phyloP scores from a whole-genome alignment of 2,329 filamentous ascomycete genomes.

The Botrytis fabae region DNA sequence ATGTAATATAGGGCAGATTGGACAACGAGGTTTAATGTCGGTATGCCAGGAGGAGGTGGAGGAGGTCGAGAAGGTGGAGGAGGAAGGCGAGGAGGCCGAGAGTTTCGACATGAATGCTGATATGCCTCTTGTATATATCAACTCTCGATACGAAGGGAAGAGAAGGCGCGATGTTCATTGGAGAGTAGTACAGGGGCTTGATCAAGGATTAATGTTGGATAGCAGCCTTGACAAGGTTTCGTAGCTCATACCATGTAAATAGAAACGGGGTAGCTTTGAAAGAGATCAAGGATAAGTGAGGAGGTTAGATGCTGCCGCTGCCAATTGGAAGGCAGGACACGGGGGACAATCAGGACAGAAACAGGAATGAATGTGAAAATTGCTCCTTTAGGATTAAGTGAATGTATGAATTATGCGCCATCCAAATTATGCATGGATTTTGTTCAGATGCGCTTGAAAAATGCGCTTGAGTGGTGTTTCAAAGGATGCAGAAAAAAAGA shows the following conservation, averaged over 20 bases:
- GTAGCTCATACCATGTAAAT: constrained; percentile 9
- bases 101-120: constrained; percentile 7
- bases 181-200: not conserved
- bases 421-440: constrained; percentile 14
- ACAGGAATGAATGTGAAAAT: constrained; percentile 2
- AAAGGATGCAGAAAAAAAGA: constrained; percentile 21
- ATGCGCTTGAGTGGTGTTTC: constrained; percentile 11
- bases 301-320: not conserved
- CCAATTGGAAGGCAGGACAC: constrained; percentile 11
- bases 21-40: not conserved
- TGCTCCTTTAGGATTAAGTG: constrained; percentile 11
- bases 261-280: constrained; percentile 6
- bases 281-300: constrained; percentile 6
- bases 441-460: not conserved
- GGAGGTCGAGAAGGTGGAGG: constrained; percentile 14
- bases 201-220: constrained; percentile 19
- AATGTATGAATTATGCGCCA: constrained; percentile 6
- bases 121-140: constrained; percentile 18
- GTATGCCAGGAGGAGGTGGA: constrained; percentile 4
- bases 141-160: constrained; percentile 13
- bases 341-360: not conserved
- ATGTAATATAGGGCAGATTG: constrained; percentile 5
- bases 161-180: constrained; percentile 15
- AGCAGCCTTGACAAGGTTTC: constrained; percentile 10
- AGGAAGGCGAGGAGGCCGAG: constrained; percentile 10